Evolutionary conservation across 306 rosid genomes (phyloP).

Genomic region (Cicer yamashitae): DNA sequence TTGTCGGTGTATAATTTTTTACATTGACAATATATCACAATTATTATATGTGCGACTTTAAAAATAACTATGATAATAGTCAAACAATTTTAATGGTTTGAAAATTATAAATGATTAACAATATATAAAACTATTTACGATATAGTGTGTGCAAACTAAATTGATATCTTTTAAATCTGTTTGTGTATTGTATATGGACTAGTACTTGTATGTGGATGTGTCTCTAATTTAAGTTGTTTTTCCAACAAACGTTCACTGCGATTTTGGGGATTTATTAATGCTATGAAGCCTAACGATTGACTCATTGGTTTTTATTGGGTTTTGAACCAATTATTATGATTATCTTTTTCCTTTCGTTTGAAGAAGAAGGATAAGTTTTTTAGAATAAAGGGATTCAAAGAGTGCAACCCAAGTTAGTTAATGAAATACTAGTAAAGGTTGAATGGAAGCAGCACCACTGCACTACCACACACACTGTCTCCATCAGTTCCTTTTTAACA

Average conservation of each 20-base stretch:
- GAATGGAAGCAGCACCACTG: slow-evolving; percentile 47
- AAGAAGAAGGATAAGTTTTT: slow-evolving; percentile 51
- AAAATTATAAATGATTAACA: no score
- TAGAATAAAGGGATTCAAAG: slow-evolving; percentile 64
- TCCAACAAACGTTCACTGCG: slow-evolving; percentile 44
- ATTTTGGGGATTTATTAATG: slow-evolving; percentile 31
- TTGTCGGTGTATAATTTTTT: no score
- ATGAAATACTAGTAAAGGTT: slow-evolving; percentile 39
- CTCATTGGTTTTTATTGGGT: slow-evolving; percentile 36
- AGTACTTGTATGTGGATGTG: neutral
- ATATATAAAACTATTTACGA: no score
- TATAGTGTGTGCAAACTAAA: no score
- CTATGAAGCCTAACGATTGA: slow-evolving; percentile 54
- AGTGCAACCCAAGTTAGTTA: slow-evolving; percentile 76
- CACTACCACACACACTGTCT: slow-evolving; percentile 43
- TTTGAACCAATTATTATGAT: slow-evolving; percentile 49
- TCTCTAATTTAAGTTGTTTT: slow-evolving; percentile 16
- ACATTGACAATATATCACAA: no score
- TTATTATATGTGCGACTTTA: no score
- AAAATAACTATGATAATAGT: no score
- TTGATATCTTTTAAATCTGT: no score
- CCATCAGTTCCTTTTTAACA: slow-evolving; percentile 36
- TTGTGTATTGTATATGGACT: neutral
- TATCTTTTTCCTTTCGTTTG: slow-evolving; percentile 40
- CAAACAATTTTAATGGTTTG: no score